Percentiles rank a stretch among this genome's conserved stretches.
Conservation (phyloP, 208 protist species). For the Trypanosoma scelopori region DNA sequence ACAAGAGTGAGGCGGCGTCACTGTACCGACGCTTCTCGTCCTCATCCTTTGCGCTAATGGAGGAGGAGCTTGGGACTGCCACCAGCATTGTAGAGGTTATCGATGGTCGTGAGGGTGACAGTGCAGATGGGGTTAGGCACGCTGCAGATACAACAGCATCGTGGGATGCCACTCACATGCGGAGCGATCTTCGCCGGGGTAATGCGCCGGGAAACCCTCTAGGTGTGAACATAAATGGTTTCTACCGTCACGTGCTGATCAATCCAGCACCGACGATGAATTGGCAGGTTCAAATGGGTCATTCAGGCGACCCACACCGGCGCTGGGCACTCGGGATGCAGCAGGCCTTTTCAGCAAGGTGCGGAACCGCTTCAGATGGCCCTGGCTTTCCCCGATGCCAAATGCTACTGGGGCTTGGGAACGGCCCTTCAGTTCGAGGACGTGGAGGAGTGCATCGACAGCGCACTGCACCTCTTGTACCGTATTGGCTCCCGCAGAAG, state of each 20-base stretch:
- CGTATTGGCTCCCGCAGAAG: conserved; percentile 75
- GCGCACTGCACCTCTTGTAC: conserved; percentile 39
- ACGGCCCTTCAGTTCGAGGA: neutral
- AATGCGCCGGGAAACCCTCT: conserved; percentile 48
- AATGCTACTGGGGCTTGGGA: conserved; percentile 7
- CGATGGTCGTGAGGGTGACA: conserved; percentile 24
- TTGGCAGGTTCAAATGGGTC: conserved; percentile 21
- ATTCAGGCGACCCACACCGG: conserved; percentile 16
- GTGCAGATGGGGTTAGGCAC: neutral
- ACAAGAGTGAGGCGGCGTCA: conserved; percentile 16
- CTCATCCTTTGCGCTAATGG: conserved; percentile 62
- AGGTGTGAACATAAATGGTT: conserved; percentile 36
- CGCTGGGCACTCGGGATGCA: conserved; percentile 28
- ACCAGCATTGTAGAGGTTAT: conserved; percentile 32
- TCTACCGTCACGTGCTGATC: conserved; percentile 31
- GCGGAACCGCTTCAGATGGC: neutral
- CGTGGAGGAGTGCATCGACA: neutral
- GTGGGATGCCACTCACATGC: conserved; percentile 14
- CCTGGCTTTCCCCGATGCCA: too few relatives aligned
- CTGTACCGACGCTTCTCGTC: conserved; percentile 61
- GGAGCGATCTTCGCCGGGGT: conserved; percentile 27
- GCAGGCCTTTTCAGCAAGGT: conserved; percentile 10
- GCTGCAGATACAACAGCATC: neutral
- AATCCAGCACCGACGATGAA: conserved; percentile 23
- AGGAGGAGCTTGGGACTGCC: conserved; percentile 62